Evolutionary conservation across 1,139 yeast genomes (phyloP), one percentile per base, ranked within the genome.

Genomic region (Hyphopichia fennica): DNA sequence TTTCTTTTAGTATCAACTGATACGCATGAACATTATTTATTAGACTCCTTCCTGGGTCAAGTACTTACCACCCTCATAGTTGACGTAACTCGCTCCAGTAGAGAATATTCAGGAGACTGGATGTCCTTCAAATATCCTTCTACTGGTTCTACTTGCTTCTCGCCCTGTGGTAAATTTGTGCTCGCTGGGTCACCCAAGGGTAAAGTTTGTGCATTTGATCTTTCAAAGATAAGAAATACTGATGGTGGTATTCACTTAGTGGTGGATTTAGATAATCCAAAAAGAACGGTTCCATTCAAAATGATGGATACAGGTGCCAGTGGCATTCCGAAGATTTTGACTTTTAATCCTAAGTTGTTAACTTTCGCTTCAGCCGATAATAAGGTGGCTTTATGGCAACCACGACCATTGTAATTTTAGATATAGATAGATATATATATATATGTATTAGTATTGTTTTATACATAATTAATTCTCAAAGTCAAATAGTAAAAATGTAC

Each of bases 331-430:
- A 75, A 84, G 56, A 73, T 87, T 38, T 62, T 87, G 15, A 75
- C 81, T 17, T 88, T 88, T 62, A 87, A 89, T 58, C 98, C 98
- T 1, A 82, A 82, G 56, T 70, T 82, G 42, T 77, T 86, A 59
- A 79, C 84, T 54, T 68, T 91, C 55, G 95, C 95, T 1, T 80
- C 96, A 1, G 96, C 96, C 11, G 96, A 90, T 63, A 77, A 76
- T 35, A 51, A 62, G 2, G 77, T 73, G 3, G 48, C 66, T 9
- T 51, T 73, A 36, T 73, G 79, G 79, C 68, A 65, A 43, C 71
- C 75, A 5, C 23, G 25, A 19, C 17, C 7, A 15, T 14, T 28
- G 10, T 10, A n/a, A n/a, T n/a, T n/a, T n/a, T n/a, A n/a, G 9
- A 22, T 22, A 22, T 22, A 10, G 10, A 22, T 22, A 22, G 25